Evolutionary conservation across 2,329 filamentous ascomycete species (phyloP).

Genomic region (Hypoxylon sp.): DNA sequence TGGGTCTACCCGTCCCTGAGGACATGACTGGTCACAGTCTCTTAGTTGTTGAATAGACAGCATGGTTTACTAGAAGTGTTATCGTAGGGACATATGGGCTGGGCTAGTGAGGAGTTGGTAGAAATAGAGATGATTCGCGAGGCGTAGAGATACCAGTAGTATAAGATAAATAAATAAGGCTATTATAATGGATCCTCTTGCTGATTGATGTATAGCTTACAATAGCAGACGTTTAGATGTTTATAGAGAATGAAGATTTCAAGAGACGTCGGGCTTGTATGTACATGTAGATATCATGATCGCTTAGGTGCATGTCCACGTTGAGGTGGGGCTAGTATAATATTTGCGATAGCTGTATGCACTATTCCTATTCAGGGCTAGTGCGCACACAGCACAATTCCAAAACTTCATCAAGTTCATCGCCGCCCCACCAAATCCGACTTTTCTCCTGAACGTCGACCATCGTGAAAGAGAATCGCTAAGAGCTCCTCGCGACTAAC

Average conservation of each 20-base stretch:
- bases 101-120: constrained; percentile 32
- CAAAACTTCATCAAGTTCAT: constrained; percentile 37
- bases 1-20: constrained; percentile 90
- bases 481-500: constrained; percentile 40
- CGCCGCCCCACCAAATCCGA: constrained; percentile 51
- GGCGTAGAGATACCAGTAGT: constrained; percentile 43
- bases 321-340: background rate
- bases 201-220: background rate
- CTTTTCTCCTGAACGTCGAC: constrained; percentile 43
- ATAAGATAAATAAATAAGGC: constrained; percentile 37
- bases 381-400: constrained; percentile 51
- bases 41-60: constrained; percentile 76
- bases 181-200: constrained; percentile 29
- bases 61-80: constrained; percentile 27
- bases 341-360: constrained; percentile 22
- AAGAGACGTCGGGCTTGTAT: background rate
- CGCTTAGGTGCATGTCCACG: background rate
- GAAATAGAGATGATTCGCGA: constrained; percentile 32
- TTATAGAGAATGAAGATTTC: background rate
- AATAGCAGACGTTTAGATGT: background rate
- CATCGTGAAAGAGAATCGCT: constrained; percentile 47
- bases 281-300: background rate
- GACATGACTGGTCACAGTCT: constrained; percentile 93
- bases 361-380: constrained; percentile 35
- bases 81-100: constrained; percentile 4